A percentile compares a stretch with the other conserved stretches of the same genome.
phyloP scores from a whole-genome alignment of 1,284 basidiomycete species.

The Rhodotorula sp. region DNA sequence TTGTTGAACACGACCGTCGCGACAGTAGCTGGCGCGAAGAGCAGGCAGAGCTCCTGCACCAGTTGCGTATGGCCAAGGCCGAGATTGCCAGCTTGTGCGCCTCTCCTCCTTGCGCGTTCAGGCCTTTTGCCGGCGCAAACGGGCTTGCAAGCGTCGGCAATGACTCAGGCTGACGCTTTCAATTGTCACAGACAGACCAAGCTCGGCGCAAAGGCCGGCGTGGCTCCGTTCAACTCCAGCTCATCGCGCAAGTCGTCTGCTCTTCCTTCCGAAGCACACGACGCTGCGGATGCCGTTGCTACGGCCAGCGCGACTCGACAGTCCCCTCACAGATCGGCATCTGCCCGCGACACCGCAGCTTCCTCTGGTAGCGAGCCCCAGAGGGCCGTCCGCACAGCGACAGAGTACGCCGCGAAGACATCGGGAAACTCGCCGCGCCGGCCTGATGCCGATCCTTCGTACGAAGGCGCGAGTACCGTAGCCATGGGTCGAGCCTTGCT shows the following conservation, averaged over 20 bases:
- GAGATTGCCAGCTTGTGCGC: conserved; percentile 32
- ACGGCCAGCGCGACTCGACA: too few species aligned
- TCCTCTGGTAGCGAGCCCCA: too few species aligned
- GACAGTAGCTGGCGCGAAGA: conserved; percentile 27
- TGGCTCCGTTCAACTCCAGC: conserved; percentile 34
- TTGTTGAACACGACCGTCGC: background rate
- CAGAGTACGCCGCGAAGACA: too few species aligned
- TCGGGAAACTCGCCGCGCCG: too few species aligned
- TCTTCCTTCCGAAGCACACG: background rate
- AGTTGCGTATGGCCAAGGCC: conserved; percentile 26
- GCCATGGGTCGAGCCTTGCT: background rate
- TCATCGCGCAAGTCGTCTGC: conserved; percentile 26
- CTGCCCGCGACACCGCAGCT: too few species aligned
- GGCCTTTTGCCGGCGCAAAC: background rate
- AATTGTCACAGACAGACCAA: conserved; percentile 19
- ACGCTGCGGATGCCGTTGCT: too few species aligned
- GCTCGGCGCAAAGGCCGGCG: conserved; percentile 27
- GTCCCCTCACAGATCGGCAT: too few species aligned
- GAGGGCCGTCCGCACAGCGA: too few species aligned
- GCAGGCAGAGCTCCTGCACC: conserved; percentile 24
- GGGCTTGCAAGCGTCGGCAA: background rate
- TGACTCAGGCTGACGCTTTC: background rate
- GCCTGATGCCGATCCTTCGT: too few species aligned
- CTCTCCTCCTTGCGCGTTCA: background rate
- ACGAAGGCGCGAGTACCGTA: background rate